Conservation (phyloP, 73 alveolate genomes). For the Paramecium pentaurelia region DNA sequence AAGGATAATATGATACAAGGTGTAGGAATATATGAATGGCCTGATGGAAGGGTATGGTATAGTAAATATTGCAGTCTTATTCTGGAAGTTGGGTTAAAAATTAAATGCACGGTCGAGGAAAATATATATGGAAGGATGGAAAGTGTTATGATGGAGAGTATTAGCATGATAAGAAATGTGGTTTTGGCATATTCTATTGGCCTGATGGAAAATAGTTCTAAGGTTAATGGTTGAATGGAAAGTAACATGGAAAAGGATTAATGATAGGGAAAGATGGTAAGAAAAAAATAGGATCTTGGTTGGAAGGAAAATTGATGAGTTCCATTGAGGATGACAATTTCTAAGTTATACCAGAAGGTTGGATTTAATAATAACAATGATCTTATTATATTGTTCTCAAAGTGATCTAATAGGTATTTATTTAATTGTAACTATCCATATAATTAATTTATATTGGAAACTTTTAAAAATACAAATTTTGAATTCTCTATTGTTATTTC, state of each 20-base stretch:
- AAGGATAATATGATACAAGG: constrained; percentile 65
- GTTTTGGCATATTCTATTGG: constrained; percentile 75
- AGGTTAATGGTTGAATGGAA: constrained; percentile 74
- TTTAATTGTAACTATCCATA: not conserved
- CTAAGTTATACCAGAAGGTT: constrained; percentile 12
- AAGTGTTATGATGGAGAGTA: constrained; percentile 71
- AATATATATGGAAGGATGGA: constrained; percentile 73
- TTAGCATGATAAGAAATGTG: constrained; percentile 70
- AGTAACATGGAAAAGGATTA: constrained; percentile 74
- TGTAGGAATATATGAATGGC: constrained; percentile 65
- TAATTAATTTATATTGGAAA: not conserved
- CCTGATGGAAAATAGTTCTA: constrained; percentile 64
- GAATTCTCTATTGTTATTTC: not conserved
- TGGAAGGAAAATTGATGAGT: constrained; percentile 58
- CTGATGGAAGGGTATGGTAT: constrained; percentile 64
- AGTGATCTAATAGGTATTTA: not conserved
- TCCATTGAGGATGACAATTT: not conserved
- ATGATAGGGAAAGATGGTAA: constrained; percentile 45
- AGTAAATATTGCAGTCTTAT: constrained; percentile 8
- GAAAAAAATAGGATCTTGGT: constrained; percentile 57
- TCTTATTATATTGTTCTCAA: not conserved
- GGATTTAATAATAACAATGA: not conserved
- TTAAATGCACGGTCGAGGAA: constrained; percentile 80
- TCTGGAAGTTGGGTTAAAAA: constrained; percentile 69
- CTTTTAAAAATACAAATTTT: too few species aligned